Conservation (phyloP, 2,329 filamentous ascomycete genomes). For the Fusarium penzigii region DNA sequence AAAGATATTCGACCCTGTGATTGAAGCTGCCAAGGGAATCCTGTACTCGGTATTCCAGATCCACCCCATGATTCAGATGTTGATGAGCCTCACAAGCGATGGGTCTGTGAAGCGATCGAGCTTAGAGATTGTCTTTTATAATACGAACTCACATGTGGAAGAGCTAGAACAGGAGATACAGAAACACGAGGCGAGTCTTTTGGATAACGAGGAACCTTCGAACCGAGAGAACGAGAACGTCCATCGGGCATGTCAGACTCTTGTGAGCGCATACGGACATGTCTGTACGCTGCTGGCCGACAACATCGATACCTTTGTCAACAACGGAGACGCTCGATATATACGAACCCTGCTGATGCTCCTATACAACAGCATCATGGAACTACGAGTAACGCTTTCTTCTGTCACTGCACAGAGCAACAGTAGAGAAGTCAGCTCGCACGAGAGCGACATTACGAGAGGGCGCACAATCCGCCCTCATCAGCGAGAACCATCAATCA, state of each 20-base stretch:
- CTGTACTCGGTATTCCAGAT: slow-evolving; percentile 69
- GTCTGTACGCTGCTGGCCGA: slow-evolving; percentile 61
- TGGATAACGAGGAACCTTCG: slow-evolving; percentile 49
- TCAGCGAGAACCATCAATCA: slow-evolving; percentile 53
- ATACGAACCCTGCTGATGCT: slow-evolving; percentile 64
- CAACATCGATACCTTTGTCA: slow-evolving; percentile 65
- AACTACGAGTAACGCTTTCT: slow-evolving; percentile 58
- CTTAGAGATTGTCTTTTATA: slow-evolving; percentile 67
- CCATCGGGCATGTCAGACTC: slow-evolving; percentile 61
- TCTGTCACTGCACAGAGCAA: slow-evolving; percentile 32
- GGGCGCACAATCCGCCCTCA: slow-evolving; percentile 53
- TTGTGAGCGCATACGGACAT: slow-evolving; percentile 66
- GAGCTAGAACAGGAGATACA: slow-evolving; percentile 66
- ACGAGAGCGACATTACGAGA: slow-evolving; percentile 20
- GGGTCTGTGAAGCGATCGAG: slow-evolving; percentile 62
- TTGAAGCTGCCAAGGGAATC: slow-evolving; percentile 67
- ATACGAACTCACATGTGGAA: slow-evolving; percentile 66
- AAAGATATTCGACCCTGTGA: slow-evolving; percentile 59
- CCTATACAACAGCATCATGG: slow-evolving; percentile 68
- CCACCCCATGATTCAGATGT: slow-evolving; percentile 66
- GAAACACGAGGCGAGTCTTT: slow-evolving; percentile 53
- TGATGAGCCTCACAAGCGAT: slow-evolving; percentile 63
- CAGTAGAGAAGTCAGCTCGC: slow-evolving; percentile 13
- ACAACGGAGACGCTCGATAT: slow-evolving; percentile 67
- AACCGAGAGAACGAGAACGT: slow-evolving; percentile 63